These are phyloP conservation scores for Tricholoma matsutake DNA, from an alignment of 768 basidiomycete species.

Conservation along the genomic window DNA sequence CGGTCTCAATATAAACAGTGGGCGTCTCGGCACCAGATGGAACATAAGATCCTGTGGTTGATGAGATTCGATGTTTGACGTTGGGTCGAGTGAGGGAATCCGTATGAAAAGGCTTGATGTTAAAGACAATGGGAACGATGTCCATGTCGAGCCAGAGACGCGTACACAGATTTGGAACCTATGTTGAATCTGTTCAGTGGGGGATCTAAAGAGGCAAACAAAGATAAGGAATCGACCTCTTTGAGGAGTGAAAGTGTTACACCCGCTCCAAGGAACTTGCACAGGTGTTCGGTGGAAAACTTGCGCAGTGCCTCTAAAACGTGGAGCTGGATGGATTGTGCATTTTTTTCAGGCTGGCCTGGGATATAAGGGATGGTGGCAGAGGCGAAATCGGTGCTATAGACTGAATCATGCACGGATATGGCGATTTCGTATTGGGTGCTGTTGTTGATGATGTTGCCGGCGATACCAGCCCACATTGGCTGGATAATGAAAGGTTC, in stretches of 20 bases:
- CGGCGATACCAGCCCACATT: conserved; percentile 86
- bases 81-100: conserved; percentile 77
- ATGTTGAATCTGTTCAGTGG: conserved; percentile 18
- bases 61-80: conserved; percentile 79
- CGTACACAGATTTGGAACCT: conserved; percentile 82
- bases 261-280: conserved; percentile 85
- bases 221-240: conserved; percentile 43
- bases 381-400: conserved; percentile 76
- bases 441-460: conserved; percentile 54
- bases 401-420: conserved; percentile 83
- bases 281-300: conserved; percentile 73
- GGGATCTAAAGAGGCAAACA: conserved; percentile 14
- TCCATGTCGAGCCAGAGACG: conserved; percentile 81
- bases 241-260: conserved; percentile 68
- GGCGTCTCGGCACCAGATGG: conserved; percentile 78
- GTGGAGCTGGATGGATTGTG: conserved; percentile 58
- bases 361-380: conserved; percentile 48
- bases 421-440: conserved; percentile 68
- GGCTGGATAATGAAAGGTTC: conserved; percentile 44
- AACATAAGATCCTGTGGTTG: conserved; percentile 74
- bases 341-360: conserved; percentile 51
- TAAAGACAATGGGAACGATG: conserved; percentile 82
- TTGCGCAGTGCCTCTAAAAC: conserved; percentile 64
- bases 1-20: conserved; percentile 59
- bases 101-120: conserved; percentile 80